Evolutionary conservation across 306 rosid species (phyloP).

Genomic region (Dalbergia oliveri): DNA sequence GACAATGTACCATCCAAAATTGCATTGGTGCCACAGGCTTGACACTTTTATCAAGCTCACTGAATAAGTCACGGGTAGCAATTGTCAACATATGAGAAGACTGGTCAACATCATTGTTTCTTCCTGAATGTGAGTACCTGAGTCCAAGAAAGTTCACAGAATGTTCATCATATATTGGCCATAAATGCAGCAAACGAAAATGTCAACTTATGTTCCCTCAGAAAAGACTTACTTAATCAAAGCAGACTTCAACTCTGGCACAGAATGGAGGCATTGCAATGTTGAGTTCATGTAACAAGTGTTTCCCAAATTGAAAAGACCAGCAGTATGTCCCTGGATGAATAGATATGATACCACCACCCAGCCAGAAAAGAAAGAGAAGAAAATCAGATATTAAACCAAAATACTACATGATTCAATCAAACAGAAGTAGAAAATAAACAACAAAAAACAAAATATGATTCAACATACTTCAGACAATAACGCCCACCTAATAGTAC

Average conservation of each 20-base stretch:
- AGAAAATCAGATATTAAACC: conserved; percentile 29
- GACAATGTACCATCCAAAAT: conserved; percentile 89
- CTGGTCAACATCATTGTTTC: conserved; percentile 89
- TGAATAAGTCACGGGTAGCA: conserved; percentile 91
- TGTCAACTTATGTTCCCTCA: conserved; percentile 12
- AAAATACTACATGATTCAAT: not conserved
- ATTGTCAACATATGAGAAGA: conserved; percentile 88
- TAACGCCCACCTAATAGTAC: not conserved
- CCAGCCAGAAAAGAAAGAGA: conserved; percentile 13
- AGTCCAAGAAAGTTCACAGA: conserved; percentile 45
- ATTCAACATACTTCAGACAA: conserved; percentile 6
- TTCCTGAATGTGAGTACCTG: conserved; percentile 83
- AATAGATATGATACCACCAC: conserved; percentile 5
- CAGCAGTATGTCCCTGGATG: conserved; percentile 90
- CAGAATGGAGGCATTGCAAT: conserved; percentile 95
- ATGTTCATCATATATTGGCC: conserved; percentile 23
- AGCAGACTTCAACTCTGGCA: conserved; percentile 97
- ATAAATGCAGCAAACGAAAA: conserved; percentile 43
- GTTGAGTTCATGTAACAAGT: conserved; percentile 99
- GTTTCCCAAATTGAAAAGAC: conserved; percentile 95
- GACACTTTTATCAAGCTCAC: conserved; percentile 88
- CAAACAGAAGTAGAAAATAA: conserved; percentile 17
- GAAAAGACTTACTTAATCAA: conserved; percentile 71
- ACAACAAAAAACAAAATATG: not conserved
- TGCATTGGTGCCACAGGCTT: conserved; percentile 99